Evolutionary conservation across 2,329 filamentous ascomycete species (phyloP).

Genomic region (Xylaria digitata): DNA sequence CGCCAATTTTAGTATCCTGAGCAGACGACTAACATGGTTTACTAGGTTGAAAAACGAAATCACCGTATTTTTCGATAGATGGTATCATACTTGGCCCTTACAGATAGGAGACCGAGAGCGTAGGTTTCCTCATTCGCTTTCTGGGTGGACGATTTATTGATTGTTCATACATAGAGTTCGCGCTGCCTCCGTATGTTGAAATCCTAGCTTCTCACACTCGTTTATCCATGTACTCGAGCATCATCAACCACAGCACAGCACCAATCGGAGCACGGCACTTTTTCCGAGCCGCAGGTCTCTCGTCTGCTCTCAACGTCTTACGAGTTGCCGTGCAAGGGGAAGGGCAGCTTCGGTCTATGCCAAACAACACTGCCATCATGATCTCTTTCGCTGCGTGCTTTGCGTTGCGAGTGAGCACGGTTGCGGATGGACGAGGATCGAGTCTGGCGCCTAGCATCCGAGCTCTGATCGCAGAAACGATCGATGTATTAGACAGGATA

Average conservation of each 20-base stretch:
- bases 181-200: constrained; percentile 78
- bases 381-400: constrained; percentile 80
- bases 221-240: constrained; percentile 78
- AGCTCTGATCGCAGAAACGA: constrained; percentile 74
- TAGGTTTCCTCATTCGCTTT: constrained; percentile 47
- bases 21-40: constrained; percentile 11
- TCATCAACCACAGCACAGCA: constrained; percentile 79
- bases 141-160: constrained; percentile 26
- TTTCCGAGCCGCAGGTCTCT: constrained; percentile 77
- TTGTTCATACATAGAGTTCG: constrained; percentile 56
- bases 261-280: constrained; percentile 77
- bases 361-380: constrained; percentile 83
- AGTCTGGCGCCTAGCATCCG: constrained; percentile 72
- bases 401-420: constrained; percentile 71
- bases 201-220: constrained; percentile 79
- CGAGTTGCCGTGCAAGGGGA: constrained; percentile 79
- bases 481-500: constrained; percentile 75
- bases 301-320: constrained; percentile 79
- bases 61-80: constrained; percentile 50
- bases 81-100: constrained; percentile 61
- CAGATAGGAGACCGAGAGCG: constrained; percentile 60
- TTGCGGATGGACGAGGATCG: constrained; percentile 65
- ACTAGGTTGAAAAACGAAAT: constrained; percentile 50
- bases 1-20: not conserved
- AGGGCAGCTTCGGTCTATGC: constrained; percentile 76